Evolutionary conservation across 495 filamentous ascomycete genomes (phyloP), one percentile per base, ranked within the genome.

Genomic region (Apiosordaria backusii): DNA sequence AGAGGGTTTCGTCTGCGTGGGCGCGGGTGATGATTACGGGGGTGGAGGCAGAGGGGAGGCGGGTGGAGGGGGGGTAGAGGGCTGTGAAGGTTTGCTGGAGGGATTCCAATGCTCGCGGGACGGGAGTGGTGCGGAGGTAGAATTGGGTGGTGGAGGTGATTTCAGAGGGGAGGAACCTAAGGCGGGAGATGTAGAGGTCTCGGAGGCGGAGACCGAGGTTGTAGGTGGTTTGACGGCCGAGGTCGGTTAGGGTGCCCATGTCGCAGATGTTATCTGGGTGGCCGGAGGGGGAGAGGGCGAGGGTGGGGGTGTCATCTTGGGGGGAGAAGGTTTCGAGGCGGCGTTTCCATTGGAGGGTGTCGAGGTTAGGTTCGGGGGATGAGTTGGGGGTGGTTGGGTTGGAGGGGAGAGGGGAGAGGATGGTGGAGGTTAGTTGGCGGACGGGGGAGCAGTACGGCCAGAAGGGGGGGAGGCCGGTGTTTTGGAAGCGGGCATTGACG

Each of bases 401-500:
- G 19, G 26, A 55, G 58, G 65, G 40, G 40, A 27, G 50, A 0
- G 64, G 29, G 15, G 65, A 50, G 26, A 93, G 80, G 13, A 93
- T 86, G 72, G 88, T 85, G 69, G 90, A 87, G 50, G 85, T 85
- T 74, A 97, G 83, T 66, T 86, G 87, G 40, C 83, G 83, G 19
- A 91, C 93, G 53, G 88, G 85, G 60, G 82, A 83, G 79, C 95
- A 99, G 78, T 97, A 99, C 9, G 95, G 91, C 95, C 95, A 99
- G 76, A 91, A 95, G 71, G 89, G 78, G 64, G 78, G 76, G 19
- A 97, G 82, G n/a, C 93, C 93, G 72, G 92, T 82, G 82, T 96
- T 96, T 74, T 91, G 87, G 76, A 99, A 97, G 7, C 96, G 88
- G 18, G 91, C 83, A 19, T 86, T 89, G 18, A 98, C 91, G 29